A percentile compares a stretch with the other conserved stretches of the same genome.
Evolutionary conservation across 768 basidiomycete species (phyloP).

Genomic region (Asterophora lycoperdoides): DNA sequence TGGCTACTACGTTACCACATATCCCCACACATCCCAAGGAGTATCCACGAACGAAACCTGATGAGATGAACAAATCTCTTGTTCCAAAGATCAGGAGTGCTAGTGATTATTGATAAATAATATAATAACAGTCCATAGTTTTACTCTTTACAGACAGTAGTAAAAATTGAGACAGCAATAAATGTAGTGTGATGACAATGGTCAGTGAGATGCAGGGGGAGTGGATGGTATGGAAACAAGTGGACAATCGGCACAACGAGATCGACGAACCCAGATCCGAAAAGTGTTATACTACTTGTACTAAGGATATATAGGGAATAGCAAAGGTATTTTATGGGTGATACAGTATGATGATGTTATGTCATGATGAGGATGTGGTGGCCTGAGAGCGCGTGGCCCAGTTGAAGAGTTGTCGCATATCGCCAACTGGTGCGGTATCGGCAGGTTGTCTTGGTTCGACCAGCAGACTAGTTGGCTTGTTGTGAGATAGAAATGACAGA

Average conservation of each 20-base stretch:
- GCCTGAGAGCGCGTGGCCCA: constrained; percentile 65
- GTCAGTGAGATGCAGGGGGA: background rate
- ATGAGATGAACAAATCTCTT: background rate
- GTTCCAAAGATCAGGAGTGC: background rate
- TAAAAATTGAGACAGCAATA: constrained; percentile 17
- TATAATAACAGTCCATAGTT: constrained; percentile 11
- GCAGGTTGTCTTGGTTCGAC: constrained; percentile 82
- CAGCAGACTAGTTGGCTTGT: constrained; percentile 48
- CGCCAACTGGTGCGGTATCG: constrained; percentile 58
- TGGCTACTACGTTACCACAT: constrained; percentile 51
- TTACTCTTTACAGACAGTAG: constrained; percentile 17
- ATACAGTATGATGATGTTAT: constrained; percentile 45
- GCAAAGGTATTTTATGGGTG: constrained; percentile 8
- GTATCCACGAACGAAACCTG: constrained; percentile 4
- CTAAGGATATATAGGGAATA: constrained; percentile 14
- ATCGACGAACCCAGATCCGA: constrained; percentile 18
- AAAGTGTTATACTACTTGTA: constrained; percentile 8
- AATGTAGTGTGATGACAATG: constrained; percentile 17
- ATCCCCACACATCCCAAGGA: constrained; percentile 19
- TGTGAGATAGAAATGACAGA: constrained; percentile 9
- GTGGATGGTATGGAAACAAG: constrained; percentile 13
- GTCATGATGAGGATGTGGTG: constrained; percentile 24
- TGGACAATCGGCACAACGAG: constrained; percentile 8
- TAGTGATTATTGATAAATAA: constrained; percentile 17
- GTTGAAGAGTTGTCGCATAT: constrained; percentile 75